Conservation (phyloP, 176 grass and related monocot genomes). For the Tillandsia leiboldiana region DNA sequence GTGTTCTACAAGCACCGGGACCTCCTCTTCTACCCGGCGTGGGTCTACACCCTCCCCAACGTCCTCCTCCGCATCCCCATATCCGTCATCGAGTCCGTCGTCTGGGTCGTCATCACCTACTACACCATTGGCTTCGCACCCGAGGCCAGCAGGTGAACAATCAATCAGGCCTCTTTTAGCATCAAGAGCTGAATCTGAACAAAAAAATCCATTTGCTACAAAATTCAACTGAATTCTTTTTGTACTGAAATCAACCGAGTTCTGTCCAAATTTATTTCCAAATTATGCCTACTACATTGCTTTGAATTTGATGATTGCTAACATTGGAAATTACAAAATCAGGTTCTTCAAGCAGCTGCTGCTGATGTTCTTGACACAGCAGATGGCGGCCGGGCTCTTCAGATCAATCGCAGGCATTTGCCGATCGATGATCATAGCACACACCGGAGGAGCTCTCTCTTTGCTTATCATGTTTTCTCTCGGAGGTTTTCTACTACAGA, state of each 20-base stretch:
- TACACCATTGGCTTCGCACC: conserved; percentile 83
- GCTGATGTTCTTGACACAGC: conserved; percentile 78
- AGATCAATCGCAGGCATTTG: conserved; percentile 72
- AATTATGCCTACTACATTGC: too few relatives aligned
- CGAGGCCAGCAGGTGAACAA: conserved; percentile 67
- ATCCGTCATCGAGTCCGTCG: conserved; percentile 70
- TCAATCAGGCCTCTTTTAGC: neutral
- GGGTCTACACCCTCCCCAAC: conserved; percentile 79
- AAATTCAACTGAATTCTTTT: too few relatives aligned
- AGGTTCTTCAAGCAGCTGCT: conserved; percentile 99
- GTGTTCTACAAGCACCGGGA: conserved; percentile 98
- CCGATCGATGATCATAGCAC: conserved; percentile 87
- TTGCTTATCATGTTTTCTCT: conserved; percentile 82
- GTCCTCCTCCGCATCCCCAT: conserved; percentile 71
- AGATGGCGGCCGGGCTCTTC: conserved; percentile 90
- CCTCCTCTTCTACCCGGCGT: conserved; percentile 91
- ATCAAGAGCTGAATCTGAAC: too few relatives aligned
- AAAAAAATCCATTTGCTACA: too few relatives aligned
- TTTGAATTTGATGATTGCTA: neutral
- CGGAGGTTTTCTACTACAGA: conserved; percentile 91
- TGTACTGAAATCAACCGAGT: too few relatives aligned
- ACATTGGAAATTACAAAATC: neutral
- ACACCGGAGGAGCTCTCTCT: conserved; percentile 80
- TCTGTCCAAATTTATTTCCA: too few relatives aligned
- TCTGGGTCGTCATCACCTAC: conserved; percentile 79